Evolutionary conservation across 2,329 filamentous ascomycete species (phyloP).

Genomic region (Colletotrichum chrysophilum): DNA sequence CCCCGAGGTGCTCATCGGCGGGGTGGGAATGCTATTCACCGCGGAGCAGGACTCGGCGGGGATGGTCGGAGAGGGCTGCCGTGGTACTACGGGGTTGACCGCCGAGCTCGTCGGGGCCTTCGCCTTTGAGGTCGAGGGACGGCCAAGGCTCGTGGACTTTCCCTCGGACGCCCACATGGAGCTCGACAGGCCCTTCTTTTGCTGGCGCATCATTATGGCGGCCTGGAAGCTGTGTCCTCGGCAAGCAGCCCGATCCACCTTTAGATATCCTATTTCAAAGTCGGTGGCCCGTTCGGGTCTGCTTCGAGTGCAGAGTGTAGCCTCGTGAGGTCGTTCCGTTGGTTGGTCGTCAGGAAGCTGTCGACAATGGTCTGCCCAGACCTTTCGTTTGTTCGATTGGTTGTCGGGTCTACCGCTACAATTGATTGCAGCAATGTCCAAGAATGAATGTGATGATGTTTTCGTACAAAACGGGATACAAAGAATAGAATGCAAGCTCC

Average conservation of each 20-base stretch:
- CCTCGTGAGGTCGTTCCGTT: neutral
- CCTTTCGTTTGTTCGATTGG: neutral
- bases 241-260: neutral
- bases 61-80: neutral
- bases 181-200: neutral
- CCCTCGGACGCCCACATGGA: conserved; percentile 18
- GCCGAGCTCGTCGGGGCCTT: neutral
- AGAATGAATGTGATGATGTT: neutral
- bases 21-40: neutral
- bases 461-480: neutral
- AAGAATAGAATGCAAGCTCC: neutral
- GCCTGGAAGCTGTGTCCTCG: neutral
- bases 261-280: neutral
- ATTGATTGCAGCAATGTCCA: neutral
- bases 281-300: neutral
- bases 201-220: neutral
- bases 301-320: neutral
- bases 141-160: neutral
- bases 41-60: neutral
- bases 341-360: neutral
- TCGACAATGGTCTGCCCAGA: neutral
- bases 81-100: neutral
- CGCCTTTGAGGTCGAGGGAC: neutral
- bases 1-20: neutral
- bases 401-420: neutral